Evolutionary conservation across 2,329 filamentous ascomycete species (phyloP).

Genomic region (Helminthosporium solani): DNA sequence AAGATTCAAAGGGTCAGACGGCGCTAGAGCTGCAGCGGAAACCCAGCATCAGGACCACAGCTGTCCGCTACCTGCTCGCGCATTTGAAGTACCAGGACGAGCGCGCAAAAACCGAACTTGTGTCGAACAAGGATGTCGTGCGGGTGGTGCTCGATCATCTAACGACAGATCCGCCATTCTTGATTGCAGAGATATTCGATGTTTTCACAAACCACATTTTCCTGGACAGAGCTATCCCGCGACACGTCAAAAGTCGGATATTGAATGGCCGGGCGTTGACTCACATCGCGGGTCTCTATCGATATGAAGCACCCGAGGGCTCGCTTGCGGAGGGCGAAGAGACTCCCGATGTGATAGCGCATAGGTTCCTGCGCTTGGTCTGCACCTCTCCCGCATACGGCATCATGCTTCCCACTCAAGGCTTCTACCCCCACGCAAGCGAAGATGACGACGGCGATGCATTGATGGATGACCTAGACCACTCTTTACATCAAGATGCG

Average conservation of each 20-base stretch:
- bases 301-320: conserved; percentile 45
- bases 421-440: conserved; percentile 77
- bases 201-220: conserved; percentile 70
- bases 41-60: conserved; percentile 79
- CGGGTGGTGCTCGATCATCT: conserved; percentile 73
- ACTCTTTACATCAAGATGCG: conserved; percentile 66
- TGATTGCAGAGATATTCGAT: conserved; percentile 74
- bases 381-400: conserved; percentile 75
- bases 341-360: conserved; percentile 66
- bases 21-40: conserved; percentile 64
- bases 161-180: conserved; percentile 71
- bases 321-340: conserved; percentile 51
- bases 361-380: conserved; percentile 71
- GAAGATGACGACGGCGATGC: conserved; percentile 57
- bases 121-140: conserved; percentile 71
- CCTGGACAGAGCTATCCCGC: conserved; percentile 70
- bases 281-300: conserved; percentile 55
- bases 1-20: conserved; percentile 50
- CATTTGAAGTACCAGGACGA: conserved; percentile 76
- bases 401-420: conserved; percentile 71
- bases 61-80: conserved; percentile 76
- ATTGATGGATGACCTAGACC: conserved; percentile 43
- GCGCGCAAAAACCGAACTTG: conserved; percentile 76
- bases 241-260: conserved; percentile 71
- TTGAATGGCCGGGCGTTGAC: conserved; percentile 74